Evolutionary conservation across 352 stramenopile genomes (phyloP), one percentile per base, ranked within the genome.

Genomic region (Phytophthora europaea): DNA sequence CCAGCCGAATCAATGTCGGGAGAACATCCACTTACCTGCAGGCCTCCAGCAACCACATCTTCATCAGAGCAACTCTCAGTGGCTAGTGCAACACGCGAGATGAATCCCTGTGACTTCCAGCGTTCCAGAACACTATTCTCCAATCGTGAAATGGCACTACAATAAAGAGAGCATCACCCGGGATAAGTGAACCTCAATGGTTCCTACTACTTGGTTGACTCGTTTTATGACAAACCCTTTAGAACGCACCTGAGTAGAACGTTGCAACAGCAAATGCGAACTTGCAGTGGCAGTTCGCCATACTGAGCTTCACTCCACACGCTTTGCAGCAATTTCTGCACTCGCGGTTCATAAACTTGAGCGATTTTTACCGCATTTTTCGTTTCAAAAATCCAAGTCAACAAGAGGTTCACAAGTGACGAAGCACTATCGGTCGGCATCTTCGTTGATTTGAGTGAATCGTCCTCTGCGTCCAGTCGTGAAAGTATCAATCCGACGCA

Each of bases 191-290:
- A 15, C 3, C 34, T 48, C 5, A 53, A 50, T 50, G 43, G 6
- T n/a, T 45, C 5, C 36, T 13, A 18, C 28, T 31, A 16, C 36
- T 43, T 43, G 36, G 36, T 13, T 18, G 12, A 3, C 4, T 45
- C 15, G 43, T n/a, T 50, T 43, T 6, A 43, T 15, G 16, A 54
- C n/a, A 33, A 18, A n/a, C 23, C 15, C n/a, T 31, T 13, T 22
- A 36, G 60, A 54, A 59, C 64, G 33, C 67, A 93, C 87, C 85
- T 91, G 33, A 93, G 55, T 20, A 94, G 47, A 28, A 90, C 62
- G 55, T 92, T 92, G 72, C 84, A 92, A 47, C 74, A 82, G n/a
- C 84, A 91, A 52, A 94, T 76, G 20, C 81, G 81, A 33, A 89
- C 65, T 71, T 92, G 87, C 8, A 79, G 59, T 8, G 74, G 67